Evolutionary conservation across 2,329 filamentous ascomycete species (phyloP).

Genomic region (Cephalotrichum gorgonifer): DNA sequence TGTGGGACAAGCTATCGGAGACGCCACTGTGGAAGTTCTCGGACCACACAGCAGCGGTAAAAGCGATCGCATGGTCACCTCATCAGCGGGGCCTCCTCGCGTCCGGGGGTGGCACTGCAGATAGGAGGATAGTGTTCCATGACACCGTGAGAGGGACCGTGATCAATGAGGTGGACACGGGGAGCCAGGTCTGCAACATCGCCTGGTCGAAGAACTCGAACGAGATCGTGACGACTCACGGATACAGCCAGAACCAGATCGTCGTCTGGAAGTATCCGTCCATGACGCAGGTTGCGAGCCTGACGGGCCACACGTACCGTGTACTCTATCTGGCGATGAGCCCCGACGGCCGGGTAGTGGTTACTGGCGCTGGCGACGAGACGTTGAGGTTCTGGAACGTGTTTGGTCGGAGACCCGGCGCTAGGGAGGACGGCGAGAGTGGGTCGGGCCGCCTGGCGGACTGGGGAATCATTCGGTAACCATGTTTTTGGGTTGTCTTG

Average conservation of each 20-base stretch:
- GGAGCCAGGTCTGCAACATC: conserved; percentile 96
- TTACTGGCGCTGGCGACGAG: conserved; percentile 93
- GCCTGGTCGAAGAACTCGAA: conserved; percentile 97
- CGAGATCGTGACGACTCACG: conserved; percentile 93
- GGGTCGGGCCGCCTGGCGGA: conserved; percentile 55
- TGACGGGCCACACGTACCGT: conserved; percentile 94
- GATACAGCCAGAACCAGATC: conserved; percentile 96
- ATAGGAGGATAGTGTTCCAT: conserved; percentile 95
- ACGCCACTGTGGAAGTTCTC: conserved; percentile 89
- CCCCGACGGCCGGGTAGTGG: conserved; percentile 84
- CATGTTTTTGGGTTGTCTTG: background rate
- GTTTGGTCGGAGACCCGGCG: conserved; percentile 72
- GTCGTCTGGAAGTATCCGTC: conserved; percentile 99
- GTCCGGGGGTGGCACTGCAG: conserved; percentile 89
- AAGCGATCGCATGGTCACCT: conserved; percentile 95
- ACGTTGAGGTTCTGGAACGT: conserved; percentile 95
- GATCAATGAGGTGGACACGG: conserved; percentile 86
- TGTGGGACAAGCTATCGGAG: conserved; percentile 94
- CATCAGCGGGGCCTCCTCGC: conserved; percentile 92
- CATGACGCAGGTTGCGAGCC: conserved; percentile 91
- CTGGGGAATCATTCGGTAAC: conserved; percentile 72
- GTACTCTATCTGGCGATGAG: conserved; percentile 97
- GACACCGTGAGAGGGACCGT: conserved; percentile 77
- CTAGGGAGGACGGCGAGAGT: conserved; percentile 55
- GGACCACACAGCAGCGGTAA: conserved; percentile 91